phyloP scores from a whole-genome alignment of 1,139 yeast genomes.

The Geotrichum phurueaensis region DNA sequence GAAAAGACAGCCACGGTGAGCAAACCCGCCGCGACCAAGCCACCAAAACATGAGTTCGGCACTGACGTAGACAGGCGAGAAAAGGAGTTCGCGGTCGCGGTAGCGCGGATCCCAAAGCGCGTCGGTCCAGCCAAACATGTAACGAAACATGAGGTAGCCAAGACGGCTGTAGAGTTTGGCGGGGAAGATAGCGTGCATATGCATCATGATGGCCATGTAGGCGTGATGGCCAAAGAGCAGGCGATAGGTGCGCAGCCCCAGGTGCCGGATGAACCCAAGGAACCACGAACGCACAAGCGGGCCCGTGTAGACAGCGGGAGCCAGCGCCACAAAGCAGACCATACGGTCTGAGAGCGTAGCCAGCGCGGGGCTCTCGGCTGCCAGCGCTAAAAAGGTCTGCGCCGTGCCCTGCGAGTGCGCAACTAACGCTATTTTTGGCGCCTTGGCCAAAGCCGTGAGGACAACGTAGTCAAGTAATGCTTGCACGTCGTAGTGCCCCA shows the following conservation, averaged over 20 bases:
- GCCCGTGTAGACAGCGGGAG: constrained; percentile 92
- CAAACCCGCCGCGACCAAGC: constrained; percentile 52
- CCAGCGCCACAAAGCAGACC: constrained; percentile 64
- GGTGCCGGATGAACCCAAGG: constrained; percentile 38
- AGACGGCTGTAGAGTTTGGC: constrained; percentile 50
- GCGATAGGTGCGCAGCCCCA: constrained; percentile 26
- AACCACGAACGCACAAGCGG: constrained; percentile 51
- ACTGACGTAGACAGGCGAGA: constrained; percentile 81
- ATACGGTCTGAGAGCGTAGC: constrained; percentile 42
- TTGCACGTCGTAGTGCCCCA: constrained; percentile 74
- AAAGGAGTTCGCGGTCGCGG: constrained; percentile 68
- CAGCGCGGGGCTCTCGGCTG: constrained; percentile 43
- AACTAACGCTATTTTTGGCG: constrained; percentile 51
- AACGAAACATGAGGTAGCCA: constrained; percentile 76
- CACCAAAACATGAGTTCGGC: constrained; percentile 88
- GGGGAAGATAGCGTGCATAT: constrained; percentile 37
- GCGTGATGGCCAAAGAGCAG: constrained; percentile 49
- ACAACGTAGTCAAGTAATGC: constrained; percentile 61
- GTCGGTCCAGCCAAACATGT: constrained; percentile 81
- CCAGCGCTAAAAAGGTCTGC: constrained; percentile 60
- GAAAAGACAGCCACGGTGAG: constrained; percentile 51
- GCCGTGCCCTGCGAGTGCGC: constrained; percentile 96
- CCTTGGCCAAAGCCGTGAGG: constrained; percentile 33
- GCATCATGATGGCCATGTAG: constrained; percentile 33
- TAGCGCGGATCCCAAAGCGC: constrained; percentile 64